phyloP scores from a whole-genome alignment of 1,284 basidiomycete species.

The Apiotrichum sp. region DNA sequence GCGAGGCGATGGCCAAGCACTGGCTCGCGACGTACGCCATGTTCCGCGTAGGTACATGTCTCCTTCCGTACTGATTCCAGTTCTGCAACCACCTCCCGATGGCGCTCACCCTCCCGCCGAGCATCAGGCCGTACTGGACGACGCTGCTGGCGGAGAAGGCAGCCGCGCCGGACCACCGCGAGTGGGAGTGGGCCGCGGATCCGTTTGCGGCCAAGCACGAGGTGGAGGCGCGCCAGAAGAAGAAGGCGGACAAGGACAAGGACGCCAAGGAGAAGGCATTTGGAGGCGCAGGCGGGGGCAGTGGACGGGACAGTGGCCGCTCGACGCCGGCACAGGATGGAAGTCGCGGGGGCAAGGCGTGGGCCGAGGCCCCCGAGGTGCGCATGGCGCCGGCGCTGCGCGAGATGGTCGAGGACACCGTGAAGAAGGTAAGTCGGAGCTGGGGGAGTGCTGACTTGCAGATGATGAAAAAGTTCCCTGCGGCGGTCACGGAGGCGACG shows the following conservation, averaged over 20 bases:
- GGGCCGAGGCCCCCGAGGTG: constrained; percentile 69
- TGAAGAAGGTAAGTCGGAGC: constrained; percentile 62
- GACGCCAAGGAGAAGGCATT: constrained; percentile 8
- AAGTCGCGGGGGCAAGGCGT: constrained; percentile 50
- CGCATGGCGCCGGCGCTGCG: constrained; percentile 72
- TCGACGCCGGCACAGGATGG: constrained; percentile 21
- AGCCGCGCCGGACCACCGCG: constrained; percentile 59
- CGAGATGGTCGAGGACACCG: constrained; percentile 71
- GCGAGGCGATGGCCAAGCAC: constrained; percentile 69
- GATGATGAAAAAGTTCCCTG: constrained; percentile 48
- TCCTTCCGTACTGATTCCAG: constrained; percentile 44
- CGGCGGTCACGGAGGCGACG: constrained; percentile 45
- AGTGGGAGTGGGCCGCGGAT: constrained; percentile 80
- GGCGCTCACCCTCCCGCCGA: constrained; percentile 69
- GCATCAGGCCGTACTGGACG: constrained; percentile 77
- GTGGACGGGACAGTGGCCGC: constrained; percentile 53
- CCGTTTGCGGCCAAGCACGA: constrained; percentile 69
- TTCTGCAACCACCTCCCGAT: constrained; percentile 74
- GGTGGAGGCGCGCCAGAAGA: constrained; percentile 61
- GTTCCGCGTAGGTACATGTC: constrained; percentile 60
- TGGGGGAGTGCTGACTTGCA: constrained; percentile 13
- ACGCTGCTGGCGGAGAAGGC: constrained; percentile 66
- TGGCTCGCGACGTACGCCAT: constrained; percentile 83
- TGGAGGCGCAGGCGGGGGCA: constrained; percentile 27
- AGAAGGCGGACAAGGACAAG: constrained; percentile 42